A percentile compares a stretch with the other conserved stretches of the same genome.
Conservation (phyloP, 345 rosid species). For the Salix brachista region DNA sequence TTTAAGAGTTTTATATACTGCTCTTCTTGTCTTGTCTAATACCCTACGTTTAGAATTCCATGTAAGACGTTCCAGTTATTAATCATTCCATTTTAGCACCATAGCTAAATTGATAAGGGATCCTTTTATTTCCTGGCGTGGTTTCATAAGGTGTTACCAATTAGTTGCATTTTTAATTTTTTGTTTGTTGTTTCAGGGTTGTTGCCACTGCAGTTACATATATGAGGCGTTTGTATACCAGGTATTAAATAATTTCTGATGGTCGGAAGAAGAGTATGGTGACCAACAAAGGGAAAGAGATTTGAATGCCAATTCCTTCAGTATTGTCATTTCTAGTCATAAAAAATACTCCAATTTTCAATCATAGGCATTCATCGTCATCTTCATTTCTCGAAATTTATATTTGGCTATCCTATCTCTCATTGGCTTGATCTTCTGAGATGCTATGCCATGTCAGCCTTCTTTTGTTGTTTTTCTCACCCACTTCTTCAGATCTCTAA, state of each 20-base stretch:
- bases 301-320: neutral
- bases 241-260: constrained; percentile 35
- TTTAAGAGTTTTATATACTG: neutral
- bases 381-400: neutral
- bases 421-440: neutral
- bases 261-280: constrained; percentile 3
- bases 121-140: too few relatives aligned
- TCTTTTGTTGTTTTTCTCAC: neutral
- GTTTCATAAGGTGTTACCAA: neutral
- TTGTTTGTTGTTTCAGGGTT: constrained; percentile 55
- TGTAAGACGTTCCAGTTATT: neutral
- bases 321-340: neutral
- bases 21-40: neutral
- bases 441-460: neutral
- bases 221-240: constrained; percentile 92
- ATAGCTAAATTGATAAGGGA: neutral
- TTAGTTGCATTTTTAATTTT: constrained; percentile 2
- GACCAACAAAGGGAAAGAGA: neutral
- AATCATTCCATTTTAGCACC: neutral
- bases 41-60: neutral
- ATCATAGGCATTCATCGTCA: neutral
- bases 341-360: neutral
- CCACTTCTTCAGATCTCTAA: neutral
- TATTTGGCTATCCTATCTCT: neutral
- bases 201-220: constrained; percentile 87